A percentile compares a stretch with the other conserved stretches of the same genome.
These are phyloP conservation scores for Naegleria fowleri DNA, from an alignment of 208 protist species.

Conservation along the genomic window DNA sequence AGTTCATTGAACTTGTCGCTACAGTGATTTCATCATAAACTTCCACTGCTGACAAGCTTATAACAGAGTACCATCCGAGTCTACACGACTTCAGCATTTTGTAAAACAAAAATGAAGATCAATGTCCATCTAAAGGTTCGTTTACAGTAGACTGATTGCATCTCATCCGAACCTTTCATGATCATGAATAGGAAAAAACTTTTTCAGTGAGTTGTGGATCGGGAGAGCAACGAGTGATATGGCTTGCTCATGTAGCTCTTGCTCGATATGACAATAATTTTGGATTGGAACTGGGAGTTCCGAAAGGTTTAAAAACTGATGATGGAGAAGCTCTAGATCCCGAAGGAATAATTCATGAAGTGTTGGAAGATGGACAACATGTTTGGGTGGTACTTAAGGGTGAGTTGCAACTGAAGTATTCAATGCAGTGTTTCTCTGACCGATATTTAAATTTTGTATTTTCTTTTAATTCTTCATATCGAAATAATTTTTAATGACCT, in stretches of 20 bases:
- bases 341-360: not conserved
- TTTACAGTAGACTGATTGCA: not conserved
- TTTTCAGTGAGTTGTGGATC: not conserved
- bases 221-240: slow-evolving; percentile 16
- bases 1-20: too few relatives aligned
- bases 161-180: not conserved
- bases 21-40: too few relatives aligned
- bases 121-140: not conserved
- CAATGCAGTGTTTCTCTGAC: too few relatives aligned
- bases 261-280: slow-evolving; percentile 9
- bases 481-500: too few relatives aligned
- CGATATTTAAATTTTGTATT: too few relatives aligned
- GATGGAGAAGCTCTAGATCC: not conserved
- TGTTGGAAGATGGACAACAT: not conserved
- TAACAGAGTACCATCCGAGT: too few relatives aligned
- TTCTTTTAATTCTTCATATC: too few relatives aligned
- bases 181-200: slow-evolving; percentile 11
- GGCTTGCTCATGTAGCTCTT: slow-evolving; percentile 14
- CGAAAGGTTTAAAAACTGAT: slow-evolving; percentile 6
- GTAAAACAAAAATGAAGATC: not conserved
- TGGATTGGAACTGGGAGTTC: slow-evolving; percentile 17
- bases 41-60: too few relatives aligned
- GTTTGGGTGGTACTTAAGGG: slow-evolving; percentile 21
- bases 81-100: too few relatives aligned
- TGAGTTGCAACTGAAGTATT: not conserved